Evolutionary conservation across 768 basidiomycete species (phyloP).

Genomic region (Amanita pallidorosea): DNA sequence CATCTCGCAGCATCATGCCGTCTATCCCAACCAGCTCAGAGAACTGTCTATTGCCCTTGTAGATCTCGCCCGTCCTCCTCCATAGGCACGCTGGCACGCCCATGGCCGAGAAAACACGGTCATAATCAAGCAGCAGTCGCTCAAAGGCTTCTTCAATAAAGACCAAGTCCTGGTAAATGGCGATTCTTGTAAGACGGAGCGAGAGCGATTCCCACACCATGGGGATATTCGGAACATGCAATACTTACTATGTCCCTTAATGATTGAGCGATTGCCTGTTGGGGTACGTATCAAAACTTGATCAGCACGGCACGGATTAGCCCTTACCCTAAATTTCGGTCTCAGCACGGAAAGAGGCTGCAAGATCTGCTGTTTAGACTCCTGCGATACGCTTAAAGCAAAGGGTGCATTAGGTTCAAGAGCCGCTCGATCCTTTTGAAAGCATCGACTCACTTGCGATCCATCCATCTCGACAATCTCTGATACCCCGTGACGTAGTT

Average conservation of each 20-base stretch:
- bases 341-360: slow-evolving; percentile 79
- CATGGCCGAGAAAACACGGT: slow-evolving; percentile 91
- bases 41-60: slow-evolving; percentile 96
- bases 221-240: background rate
- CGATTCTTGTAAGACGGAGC: slow-evolving; percentile 2
- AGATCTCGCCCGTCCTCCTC: slow-evolving; percentile 96
- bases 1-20: slow-evolving; percentile 81
- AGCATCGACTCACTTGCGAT: slow-evolving; percentile 53
- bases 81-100: slow-evolving; percentile 95
- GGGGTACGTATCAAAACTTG: slow-evolving; percentile 3
- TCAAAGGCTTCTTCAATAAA: slow-evolving; percentile 99
- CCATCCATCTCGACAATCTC: slow-evolving; percentile 89
- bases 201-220: background rate
- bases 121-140: slow-evolving; percentile 88
- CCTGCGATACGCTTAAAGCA: slow-evolving; percentile 63
- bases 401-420: slow-evolving; percentile 4
- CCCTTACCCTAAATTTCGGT: slow-evolving; percentile 70
- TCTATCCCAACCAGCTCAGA: slow-evolving; percentile 84
- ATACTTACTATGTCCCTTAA: slow-evolving; percentile 63
- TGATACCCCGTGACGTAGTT: slow-evolving; percentile 97
- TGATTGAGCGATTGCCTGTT: slow-evolving; percentile 71
- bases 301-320: background rate
- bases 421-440: background rate
- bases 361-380: slow-evolving; percentile 85
- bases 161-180: slow-evolving; percentile 61